phyloP scores from a whole-genome alignment of 1,139 yeast species.

The Candida frijolesensis region DNA sequence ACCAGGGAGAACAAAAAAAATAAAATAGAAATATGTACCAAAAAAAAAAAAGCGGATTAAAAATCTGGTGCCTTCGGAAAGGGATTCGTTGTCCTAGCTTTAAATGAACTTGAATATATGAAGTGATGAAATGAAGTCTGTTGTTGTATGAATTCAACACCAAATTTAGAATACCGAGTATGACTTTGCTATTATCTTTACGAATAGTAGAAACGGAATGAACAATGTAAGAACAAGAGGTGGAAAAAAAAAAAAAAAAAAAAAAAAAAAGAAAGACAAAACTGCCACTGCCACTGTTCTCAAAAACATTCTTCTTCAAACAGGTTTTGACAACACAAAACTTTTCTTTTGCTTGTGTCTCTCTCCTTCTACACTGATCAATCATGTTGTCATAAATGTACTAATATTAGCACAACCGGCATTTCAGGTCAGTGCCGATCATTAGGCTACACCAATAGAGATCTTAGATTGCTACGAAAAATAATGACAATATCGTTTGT shows the following conservation, averaged over 20 bases:
- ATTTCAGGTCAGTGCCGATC: no score
- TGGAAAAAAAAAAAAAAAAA: not conserved
- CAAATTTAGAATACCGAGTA: no score
- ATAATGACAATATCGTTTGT: no score
- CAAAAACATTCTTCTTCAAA: not conserved
- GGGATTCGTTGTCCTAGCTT: not conserved
- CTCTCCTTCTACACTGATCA: no score
- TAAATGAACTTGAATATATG: not conserved
- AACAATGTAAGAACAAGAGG: not conserved
- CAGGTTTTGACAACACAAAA: not conserved
- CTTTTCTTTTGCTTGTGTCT: no score
- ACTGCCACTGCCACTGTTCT: not conserved
- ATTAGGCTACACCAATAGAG: no score
- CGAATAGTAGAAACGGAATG: no score
- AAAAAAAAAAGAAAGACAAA: no score
- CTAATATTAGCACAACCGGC: no score
- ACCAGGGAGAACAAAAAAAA: slow-evolving; percentile 2
- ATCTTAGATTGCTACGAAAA: no score
- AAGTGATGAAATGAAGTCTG: not conserved
- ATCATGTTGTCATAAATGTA: no score
- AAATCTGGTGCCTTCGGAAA: not conserved
- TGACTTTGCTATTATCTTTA: no score
- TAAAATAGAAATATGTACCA: not conserved
- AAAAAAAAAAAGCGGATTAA: slow-evolving; percentile 1
- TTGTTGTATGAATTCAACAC: not conserved